Percentiles rank a stretch among this genome's conserved stretches.
phyloP scores from a whole-genome alignment of 495 filamentous ascomycete species.

The Xylaria castorea region DNA sequence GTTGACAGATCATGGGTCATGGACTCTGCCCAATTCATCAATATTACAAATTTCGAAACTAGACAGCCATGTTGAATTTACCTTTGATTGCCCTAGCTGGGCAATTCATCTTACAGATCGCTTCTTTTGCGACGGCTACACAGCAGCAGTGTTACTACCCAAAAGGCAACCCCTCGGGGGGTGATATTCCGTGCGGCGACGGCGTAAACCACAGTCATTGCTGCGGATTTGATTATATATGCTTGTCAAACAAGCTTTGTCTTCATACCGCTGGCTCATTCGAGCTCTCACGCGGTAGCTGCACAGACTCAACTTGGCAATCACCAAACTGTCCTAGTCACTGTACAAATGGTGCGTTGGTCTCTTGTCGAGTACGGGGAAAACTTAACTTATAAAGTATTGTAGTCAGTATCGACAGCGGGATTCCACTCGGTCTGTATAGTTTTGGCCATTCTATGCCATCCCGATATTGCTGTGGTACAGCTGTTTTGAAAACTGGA shows the following conservation, averaged over 20 bases:
- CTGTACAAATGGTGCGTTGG: constrained; percentile 1
- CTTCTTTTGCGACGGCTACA: not conserved
- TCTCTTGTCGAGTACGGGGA: not conserved
- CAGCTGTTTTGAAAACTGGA: not conserved
- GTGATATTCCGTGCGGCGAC: not conserved
- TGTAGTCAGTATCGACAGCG: not conserved
- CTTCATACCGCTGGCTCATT: not conserved
- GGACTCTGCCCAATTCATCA: no score
- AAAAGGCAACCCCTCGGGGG: not conserved
- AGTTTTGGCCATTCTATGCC: not conserved
- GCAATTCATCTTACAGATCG: not conserved
- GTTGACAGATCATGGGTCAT: no score
- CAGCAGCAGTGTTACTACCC: constrained; percentile 12
- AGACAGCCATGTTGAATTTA: not conserved
- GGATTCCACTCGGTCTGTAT: not conserved
- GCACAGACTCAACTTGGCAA: not conserved
- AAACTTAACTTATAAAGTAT: not conserved
- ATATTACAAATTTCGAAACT: no score
- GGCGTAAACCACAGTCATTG: constrained; percentile 1
- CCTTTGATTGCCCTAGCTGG: not conserved
- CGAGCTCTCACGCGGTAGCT: constrained; percentile 2
- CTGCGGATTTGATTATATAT: not conserved
- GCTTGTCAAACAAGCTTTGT: not conserved
- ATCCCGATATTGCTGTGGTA: not conserved
- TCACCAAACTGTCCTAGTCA: not conserved